These are phyloP conservation scores for Fomitopsis betulina DNA, from an alignment of 1,284 basidiomycete genomes.

Conservation along the genomic window DNA sequence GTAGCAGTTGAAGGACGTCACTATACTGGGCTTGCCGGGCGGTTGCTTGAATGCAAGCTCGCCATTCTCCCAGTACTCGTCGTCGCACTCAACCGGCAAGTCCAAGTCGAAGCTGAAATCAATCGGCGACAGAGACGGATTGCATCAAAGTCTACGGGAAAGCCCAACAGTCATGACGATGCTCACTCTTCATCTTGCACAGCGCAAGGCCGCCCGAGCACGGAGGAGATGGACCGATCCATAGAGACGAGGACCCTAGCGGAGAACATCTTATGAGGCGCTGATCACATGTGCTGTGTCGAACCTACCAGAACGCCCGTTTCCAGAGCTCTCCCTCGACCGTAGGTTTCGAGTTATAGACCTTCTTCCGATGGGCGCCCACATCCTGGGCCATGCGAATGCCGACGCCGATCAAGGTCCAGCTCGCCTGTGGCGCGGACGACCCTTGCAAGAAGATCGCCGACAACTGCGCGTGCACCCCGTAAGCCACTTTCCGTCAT, in stretches of 20 bases:
- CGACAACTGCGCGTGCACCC: conserved; percentile 24
- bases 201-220: conserved; percentile 76
- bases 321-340: conserved; percentile 47
- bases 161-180: not conserved
- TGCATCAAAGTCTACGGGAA: not conserved
- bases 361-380: conserved; percentile 38
- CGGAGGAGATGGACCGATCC: conserved; percentile 63
- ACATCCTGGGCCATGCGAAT: conserved; percentile 44
- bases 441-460: conserved; percentile 39
- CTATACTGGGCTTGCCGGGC: conserved; percentile 35
- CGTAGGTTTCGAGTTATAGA: conserved; percentile 26
- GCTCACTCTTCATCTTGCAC: conserved; percentile 83
- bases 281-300: too few relatives aligned
- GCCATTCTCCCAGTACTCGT: conserved; percentile 55
- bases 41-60: conserved; percentile 44
- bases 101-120: conserved; percentile 51
- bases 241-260: conserved; percentile 57
- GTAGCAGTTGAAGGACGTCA: conserved; percentile 47
- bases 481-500: not conserved
- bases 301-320: conserved; percentile 66
- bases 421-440: conserved; percentile 47
- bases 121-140: not conserved
- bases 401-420: conserved; percentile 50
- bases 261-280: not conserved
- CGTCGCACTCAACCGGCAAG: conserved; percentile 55